Conservation (phyloP, 129 eudicot genomes). For the Heracleum sosnowskyi region DNA sequence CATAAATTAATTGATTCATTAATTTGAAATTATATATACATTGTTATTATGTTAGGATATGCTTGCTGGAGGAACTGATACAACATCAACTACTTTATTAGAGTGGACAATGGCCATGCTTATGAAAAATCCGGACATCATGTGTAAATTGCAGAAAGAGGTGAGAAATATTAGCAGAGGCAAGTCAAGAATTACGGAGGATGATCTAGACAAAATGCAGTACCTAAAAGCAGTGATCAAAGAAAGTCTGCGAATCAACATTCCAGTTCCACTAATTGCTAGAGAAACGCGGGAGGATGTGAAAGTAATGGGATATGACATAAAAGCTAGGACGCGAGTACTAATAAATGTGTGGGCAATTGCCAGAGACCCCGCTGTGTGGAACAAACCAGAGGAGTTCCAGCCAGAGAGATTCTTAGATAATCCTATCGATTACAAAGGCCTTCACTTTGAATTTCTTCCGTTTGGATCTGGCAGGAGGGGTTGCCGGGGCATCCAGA, state of each 20-base stretch:
- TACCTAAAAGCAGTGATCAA: conserved; percentile 51
- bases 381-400: conserved; percentile 54
- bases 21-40: no score
- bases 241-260: conserved; percentile 39
- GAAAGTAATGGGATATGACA: conserved; percentile 38
- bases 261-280: conserved; percentile 34
- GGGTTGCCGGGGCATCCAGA: conserved; percentile 44
- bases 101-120: conserved; percentile 57
- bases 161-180: conserved; percentile 20
- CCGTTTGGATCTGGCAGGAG: conserved; percentile 72
- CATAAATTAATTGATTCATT: no score
- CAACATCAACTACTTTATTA: conserved; percentile 24
- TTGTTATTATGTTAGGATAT: conserved; percentile 23
- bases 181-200: conserved; percentile 22
- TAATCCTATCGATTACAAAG: conserved; percentile 26
- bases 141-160: conserved; percentile 38
- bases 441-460: conserved; percentile 36
- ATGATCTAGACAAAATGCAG: conserved; percentile 42
- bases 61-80: conserved; percentile 41
- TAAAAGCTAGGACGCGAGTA: conserved; percentile 37
- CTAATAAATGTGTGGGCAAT: conserved; percentile 10
- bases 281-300: conserved; percentile 36
- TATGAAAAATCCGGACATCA: conserved; percentile 31
- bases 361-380: conserved; percentile 46
- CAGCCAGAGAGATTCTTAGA: conserved; percentile 52